These are phyloP conservation scores for Erodium texanum DNA, from an alignment of 441 rosid species.

Conservation along the genomic window DNA sequence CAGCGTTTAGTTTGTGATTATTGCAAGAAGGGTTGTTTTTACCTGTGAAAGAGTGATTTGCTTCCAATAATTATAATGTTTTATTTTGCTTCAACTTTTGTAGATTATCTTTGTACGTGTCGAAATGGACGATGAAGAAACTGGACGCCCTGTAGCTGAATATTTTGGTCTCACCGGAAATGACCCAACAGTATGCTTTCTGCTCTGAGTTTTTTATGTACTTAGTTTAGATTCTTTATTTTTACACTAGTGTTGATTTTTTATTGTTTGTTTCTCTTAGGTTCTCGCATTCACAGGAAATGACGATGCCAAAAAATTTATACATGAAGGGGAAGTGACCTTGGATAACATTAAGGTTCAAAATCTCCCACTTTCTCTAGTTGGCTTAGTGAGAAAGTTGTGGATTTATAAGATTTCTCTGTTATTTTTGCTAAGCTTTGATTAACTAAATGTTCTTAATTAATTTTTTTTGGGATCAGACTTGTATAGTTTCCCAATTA, in stretches of 20 bases:
- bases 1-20: neutral
- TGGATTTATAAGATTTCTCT: neutral
- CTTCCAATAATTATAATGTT: neutral
- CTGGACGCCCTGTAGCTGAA: slow-evolving; percentile 86
- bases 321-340: slow-evolving; percentile 56
- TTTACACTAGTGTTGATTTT: neutral
- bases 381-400: neutral
- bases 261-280: slow-evolving; percentile 28
- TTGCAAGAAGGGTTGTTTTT: slow-evolving; percentile 8
- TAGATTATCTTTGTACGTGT: slow-evolving; percentile 87
- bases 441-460: neutral
- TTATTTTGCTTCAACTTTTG: slow-evolving; percentile 9
- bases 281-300: slow-evolving; percentile 78
- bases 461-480: neutral
- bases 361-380: slow-evolving; percentile 3
- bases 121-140: slow-evolving; percentile 82
- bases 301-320: slow-evolving; percentile 50
- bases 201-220: neutral
- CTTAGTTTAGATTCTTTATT: neutral
- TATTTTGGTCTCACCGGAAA: slow-evolving; percentile 74
- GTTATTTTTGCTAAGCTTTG: neutral
- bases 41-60: no score
- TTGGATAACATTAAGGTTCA: slow-evolving; percentile 65
- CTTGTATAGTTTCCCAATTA: neutral
- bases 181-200: slow-evolving; percentile 43